These are phyloP conservation scores for Ceratobasidium sp. DNA, from an alignment of 1,284 basidiomycete species.

Conservation along the genomic window DNA sequence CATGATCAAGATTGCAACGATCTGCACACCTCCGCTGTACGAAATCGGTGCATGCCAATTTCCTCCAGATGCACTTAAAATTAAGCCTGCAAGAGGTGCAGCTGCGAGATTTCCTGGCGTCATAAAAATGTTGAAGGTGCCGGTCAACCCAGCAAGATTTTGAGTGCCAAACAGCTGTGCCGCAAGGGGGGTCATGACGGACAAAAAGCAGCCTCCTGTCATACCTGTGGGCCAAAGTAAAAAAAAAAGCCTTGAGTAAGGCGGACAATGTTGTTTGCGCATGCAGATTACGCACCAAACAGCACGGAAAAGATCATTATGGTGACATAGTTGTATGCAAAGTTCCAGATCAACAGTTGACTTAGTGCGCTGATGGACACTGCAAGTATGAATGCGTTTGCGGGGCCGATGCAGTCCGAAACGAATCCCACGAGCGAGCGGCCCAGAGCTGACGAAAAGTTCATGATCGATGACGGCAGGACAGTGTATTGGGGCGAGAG, in stretches of 20 bases:
- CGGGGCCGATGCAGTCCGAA: conserved; percentile 48
- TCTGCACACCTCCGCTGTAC: conserved; percentile 46
- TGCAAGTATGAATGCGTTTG: conserved; percentile 48
- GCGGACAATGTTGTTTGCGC: neutral
- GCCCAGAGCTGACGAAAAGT: conserved; percentile 48
- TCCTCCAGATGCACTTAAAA: conserved; percentile 45
- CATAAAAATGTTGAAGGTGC: conserved; percentile 47
- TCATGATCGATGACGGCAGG: conserved; percentile 48
- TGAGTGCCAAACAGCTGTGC: conserved; percentile 48
- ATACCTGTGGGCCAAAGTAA: neutral
- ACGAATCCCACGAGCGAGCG: conserved; percentile 47
- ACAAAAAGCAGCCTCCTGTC: conserved; percentile 34
- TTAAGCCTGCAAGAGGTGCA: conserved; percentile 46
- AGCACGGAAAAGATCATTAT: conserved; percentile 48
- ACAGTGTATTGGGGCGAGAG: conserved; percentile 43
- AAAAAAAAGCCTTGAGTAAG: neutral
- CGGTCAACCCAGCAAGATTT: conserved; percentile 49
- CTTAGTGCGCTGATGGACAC: conserved; percentile 47
- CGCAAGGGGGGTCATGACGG: conserved; percentile 48
- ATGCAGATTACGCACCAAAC: conserved; percentile 43
- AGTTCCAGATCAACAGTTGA: conserved; percentile 50
- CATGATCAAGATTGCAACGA: conserved; percentile 43
- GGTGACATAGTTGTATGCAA: conserved; percentile 47
- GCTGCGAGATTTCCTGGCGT: conserved; percentile 46
- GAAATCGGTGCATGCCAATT: conserved; percentile 48